These are phyloP conservation scores for Trypethelium eluteriae DNA, from an alignment of 495 filamentous ascomycete genomes.

Conservation along the genomic window DNA sequence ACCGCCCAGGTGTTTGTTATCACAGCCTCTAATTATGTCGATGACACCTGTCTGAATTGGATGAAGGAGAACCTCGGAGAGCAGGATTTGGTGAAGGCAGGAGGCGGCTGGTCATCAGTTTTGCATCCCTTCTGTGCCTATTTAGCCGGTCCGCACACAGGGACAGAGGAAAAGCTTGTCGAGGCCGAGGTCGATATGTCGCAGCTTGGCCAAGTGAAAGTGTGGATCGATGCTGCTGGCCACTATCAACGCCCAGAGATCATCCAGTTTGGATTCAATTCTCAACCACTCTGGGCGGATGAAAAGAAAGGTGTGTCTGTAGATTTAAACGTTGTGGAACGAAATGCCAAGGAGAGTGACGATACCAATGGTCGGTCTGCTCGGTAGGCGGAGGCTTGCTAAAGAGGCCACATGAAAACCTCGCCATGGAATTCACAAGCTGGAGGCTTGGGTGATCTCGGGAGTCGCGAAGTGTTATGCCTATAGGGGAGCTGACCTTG, in stretches of 20 bases:
- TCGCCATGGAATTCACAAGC: too few species aligned
- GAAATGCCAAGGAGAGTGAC: not conserved
- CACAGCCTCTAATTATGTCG: constrained; percentile 37
- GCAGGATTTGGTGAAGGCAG: constrained; percentile 37
- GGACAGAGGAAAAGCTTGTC: constrained; percentile 33
- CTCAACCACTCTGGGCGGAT: constrained; percentile 33
- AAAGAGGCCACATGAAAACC: not conserved
- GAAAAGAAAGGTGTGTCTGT: constrained; percentile 19
- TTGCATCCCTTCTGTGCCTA: constrained; percentile 30
- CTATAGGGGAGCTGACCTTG: too few species aligned
- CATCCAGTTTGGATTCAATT: constrained; percentile 33
- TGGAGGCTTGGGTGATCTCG: too few species aligned
- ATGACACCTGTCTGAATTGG: constrained; percentile 37
- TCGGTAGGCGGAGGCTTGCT: not conserved
- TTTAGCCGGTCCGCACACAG: constrained; percentile 32
- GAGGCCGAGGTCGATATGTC: constrained; percentile 37
- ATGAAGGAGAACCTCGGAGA: constrained; percentile 38
- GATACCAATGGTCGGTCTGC: not conserved
- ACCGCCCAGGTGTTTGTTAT: constrained; percentile 40
- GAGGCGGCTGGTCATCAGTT: constrained; percentile 38
- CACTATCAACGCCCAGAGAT: constrained; percentile 41
- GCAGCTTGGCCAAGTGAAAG: constrained; percentile 35
- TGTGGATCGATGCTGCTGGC: constrained; percentile 37
- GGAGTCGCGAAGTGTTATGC: too few species aligned
- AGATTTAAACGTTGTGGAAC: not conserved